Percentiles rank a stretch among this genome's conserved stretches.
Evolutionary conservation across 2,329 filamentous ascomycete genomes (phyloP).

Genomic region (Tympanopsis confertula): DNA sequence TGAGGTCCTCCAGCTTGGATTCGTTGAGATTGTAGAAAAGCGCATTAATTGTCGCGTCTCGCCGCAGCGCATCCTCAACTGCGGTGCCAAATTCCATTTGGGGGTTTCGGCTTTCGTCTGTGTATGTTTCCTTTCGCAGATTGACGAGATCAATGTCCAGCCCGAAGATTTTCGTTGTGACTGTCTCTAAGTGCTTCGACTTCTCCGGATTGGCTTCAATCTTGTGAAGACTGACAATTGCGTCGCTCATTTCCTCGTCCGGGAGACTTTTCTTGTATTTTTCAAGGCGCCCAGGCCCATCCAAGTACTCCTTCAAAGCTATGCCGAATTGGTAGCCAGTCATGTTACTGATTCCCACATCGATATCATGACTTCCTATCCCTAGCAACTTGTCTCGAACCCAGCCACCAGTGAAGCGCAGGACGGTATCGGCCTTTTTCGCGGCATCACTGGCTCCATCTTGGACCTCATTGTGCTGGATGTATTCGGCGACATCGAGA

Average conservation of each 20-base stretch:
- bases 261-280: conserved; percentile 32
- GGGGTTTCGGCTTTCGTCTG: conserved; percentile 79
- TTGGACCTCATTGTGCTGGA: conserved; percentile 30
- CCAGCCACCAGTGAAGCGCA: conserved; percentile 80
- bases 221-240: conserved; percentile 68
- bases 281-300: conserved; percentile 41
- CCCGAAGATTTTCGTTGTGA: conserved; percentile 73
- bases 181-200: conserved; percentile 89
- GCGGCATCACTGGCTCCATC: conserved; percentile 34
- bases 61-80: conserved; percentile 75
- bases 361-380: conserved; percentile 66
- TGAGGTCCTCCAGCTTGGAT: conserved; percentile 72
- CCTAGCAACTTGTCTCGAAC: conserved; percentile 74
- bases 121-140: conserved; percentile 80
- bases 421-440: conserved; percentile 26
- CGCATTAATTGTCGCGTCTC: conserved; percentile 89
- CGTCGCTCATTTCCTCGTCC: conserved; percentile 20
- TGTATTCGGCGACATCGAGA: conserved; percentile 66
- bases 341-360: conserved; percentile 77
- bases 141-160: conserved; percentile 93
- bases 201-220: conserved; percentile 89
- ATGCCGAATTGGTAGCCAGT: conserved; percentile 68
- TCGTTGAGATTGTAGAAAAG: conserved; percentile 90
- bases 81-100: conserved; percentile 89
- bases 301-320: conserved; percentile 58